Base-by-base conservation (phyloP, 164 flowering plant species). In the Vitis cinerea region DNA sequence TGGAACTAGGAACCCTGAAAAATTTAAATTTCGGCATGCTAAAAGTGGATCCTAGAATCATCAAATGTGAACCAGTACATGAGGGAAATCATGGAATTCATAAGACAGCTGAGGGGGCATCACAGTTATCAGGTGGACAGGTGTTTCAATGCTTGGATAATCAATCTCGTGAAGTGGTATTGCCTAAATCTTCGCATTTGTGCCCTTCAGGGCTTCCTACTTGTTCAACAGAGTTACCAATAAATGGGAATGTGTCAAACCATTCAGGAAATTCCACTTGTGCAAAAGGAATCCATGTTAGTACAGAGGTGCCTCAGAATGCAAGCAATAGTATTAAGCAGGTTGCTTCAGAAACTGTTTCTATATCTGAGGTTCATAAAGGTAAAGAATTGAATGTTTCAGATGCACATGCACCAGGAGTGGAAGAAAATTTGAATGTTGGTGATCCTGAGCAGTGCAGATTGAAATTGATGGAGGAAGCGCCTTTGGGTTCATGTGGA, bases 1-100 rank as follows among this genome's bases (percentile, higher is more conserved):
- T 47, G 58, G 53, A 13, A 10, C 27, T 29, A 12, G 79, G 69
- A 71, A 10, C 62, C 61, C n/a, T 48, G 0, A 65, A 66, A 27
- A 51, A 49, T 7, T 50, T 52, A 17, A 60, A 60, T 63, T 4
- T n/a, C 9, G 27, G 68, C 44, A 63, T 56, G 16, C 12, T 59
- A 58, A 79, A 66, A 31, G 61, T 65, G 56, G 60, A 70, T 30
- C 51, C 37, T 37, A 66, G 58, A 49, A 53, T 57, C 27, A 59
- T 87, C 58, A 85, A 83, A 72, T 72, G 78, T 69, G 89, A 86
- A 78, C 73, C 80, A 50, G 49, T 52, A 63, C 60, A 59, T 17
- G 81, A 69, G 13, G 57, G 37, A 63, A 52, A 44, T 23, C 64
- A 54, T 15, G 69, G 31, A 67, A 31, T 27, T 11, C 44, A 52